Conservation (phyloP, 169 alveolate species). For the Plasmodium yoelii region DNA sequence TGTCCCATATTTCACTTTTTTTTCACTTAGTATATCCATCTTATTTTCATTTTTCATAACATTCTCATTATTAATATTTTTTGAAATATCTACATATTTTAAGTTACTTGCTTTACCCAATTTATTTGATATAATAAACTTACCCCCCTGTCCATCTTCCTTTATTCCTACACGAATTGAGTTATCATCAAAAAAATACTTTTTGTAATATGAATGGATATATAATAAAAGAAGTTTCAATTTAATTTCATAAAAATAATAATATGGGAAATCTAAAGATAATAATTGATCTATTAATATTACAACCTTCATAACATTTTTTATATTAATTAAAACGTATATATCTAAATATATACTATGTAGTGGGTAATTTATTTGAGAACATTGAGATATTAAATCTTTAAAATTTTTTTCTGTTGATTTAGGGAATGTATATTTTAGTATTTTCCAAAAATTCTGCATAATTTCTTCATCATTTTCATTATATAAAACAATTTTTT, state of each 20-base stretch:
- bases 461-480: conserved; percentile 51
- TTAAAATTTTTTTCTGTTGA: conserved; percentile 14
- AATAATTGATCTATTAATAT: conserved; percentile 50
- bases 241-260: conserved; percentile 63
- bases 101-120: too few relatives aligned
- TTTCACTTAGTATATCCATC: too few relatives aligned
- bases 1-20: too few relatives aligned
- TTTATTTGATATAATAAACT: too few relatives aligned
- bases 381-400: conserved; percentile 24
- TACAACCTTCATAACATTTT: conserved; percentile 32
- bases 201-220: conserved; percentile 9
- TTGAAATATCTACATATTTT: too few relatives aligned
- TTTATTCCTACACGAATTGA: neutral
- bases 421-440: conserved; percentile 19
- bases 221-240: conserved; percentile 35
- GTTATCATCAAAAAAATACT: neutral
- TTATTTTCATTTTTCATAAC: too few relatives aligned
- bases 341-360: conserved; percentile 70
- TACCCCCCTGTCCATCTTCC: too few relatives aligned
- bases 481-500: conserved; percentile 38
- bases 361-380: conserved; percentile 19
- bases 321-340: conserved; percentile 41
- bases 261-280: conserved; percentile 35
- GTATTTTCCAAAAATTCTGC: conserved; percentile 14
- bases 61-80: too few relatives aligned